Base-by-base conservation (phyloP, 768 basidiomycete genomes). In the Leucocoprinus sp. region DNA sequence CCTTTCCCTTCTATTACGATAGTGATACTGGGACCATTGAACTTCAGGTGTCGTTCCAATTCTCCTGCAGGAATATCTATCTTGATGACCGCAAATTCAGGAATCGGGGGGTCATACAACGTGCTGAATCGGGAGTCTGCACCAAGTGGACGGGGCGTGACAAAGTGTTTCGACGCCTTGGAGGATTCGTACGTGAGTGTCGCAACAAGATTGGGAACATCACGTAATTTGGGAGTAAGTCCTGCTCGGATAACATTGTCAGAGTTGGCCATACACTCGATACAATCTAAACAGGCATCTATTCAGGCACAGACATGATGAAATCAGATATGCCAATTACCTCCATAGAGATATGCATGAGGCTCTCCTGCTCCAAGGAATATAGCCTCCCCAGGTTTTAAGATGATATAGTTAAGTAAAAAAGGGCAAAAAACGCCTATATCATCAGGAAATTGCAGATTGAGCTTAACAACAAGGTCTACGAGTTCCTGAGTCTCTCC, bases 241-340 rank as follows among this genome's bases (percentile, higher is more conserved):
- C 96, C 96, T 5, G 96, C 96, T 24, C 96, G 89, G 52, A 99
- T 93, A 62, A 99, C 96, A 62, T 98, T 98, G 68, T 99, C 96
- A 0, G 91, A 93, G 51, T 93, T 93, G 19, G 95, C 95, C 93
- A 98, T 98, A 68, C 92, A 95, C 60, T 98, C 96, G 59, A 98
- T 91, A 63, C 93, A 93, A 59, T 99, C 95, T 95, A 56, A 27
- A 51, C 48, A 22, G 54, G 39, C 12, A 28, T 42, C 33, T 37
- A 49, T 18, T 4, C 35, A 21, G 31, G 21, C 17, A 8, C 17
- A 27, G 27, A 14, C 17, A 26, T 6, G 4, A 11, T 9, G 8
- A 4, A 2, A 37, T 23, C 8, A 15, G 7, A 34, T 26, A 28
- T 26, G 17, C 23, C 18, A 24, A 79, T 51, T 55, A 91, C 93